A percentile compares a stretch with the other conserved stretches of the same genome.
Evolutionary conservation across 2,329 filamentous ascomycete genomes (phyloP).

Genomic region (Fusarium xylarioides): DNA sequence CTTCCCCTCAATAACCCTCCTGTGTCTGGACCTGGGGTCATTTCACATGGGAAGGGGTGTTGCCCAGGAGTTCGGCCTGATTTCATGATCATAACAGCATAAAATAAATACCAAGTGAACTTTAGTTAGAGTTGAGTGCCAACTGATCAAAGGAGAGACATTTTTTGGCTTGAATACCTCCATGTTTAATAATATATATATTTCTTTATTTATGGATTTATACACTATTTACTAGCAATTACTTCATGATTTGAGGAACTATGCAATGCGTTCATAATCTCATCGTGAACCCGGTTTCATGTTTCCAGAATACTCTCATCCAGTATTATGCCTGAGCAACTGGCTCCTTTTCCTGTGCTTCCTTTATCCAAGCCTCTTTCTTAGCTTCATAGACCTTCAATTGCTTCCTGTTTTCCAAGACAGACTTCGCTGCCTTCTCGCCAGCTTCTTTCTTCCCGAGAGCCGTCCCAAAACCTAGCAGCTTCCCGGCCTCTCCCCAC

Average conservation of each 20-base stretch:
- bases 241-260: not conserved
- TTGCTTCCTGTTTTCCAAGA: constrained; percentile 72
- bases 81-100: not conserved
- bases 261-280: not conserved
- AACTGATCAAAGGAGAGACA: not conserved
- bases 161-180: not conserved
- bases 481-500: constrained; percentile 71
- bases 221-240: not conserved
- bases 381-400: constrained; percentile 60
- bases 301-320: not conserved
- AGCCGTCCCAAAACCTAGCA: constrained; percentile 70
- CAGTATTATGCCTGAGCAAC: not conserved
- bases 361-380: constrained; percentile 56
- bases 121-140: not conserved
- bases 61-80: not conserved
- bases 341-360: constrained; percentile 26
- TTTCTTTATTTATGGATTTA: not conserved
- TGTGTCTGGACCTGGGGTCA: not conserved
- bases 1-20: not conserved
- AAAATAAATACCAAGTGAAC: not conserved
- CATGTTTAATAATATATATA: not conserved
- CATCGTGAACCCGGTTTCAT: not conserved
- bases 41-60: not conserved
- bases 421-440: constrained; percentile 69
- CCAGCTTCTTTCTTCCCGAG: constrained; percentile 76